Percentiles rank a stretch among this genome's conserved stretches.
Conservation (phyloP, 768 basidiomycete genomes). For the Leccinum broughii region DNA sequence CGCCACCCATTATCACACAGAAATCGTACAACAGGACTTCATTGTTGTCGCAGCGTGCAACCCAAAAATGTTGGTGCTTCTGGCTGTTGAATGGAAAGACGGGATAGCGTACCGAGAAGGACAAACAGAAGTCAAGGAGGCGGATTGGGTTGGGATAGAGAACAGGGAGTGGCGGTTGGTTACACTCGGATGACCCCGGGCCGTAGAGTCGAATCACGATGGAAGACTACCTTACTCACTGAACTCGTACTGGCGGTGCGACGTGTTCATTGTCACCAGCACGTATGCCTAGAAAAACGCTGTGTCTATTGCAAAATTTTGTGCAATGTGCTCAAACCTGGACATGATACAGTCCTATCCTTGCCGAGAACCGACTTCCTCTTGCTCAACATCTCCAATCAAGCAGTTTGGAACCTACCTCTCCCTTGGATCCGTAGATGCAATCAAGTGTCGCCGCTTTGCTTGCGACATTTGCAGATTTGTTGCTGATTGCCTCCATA, state of each 20-base stretch:
- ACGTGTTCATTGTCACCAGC: too few species aligned
- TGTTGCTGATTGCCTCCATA: conserved; percentile 12
- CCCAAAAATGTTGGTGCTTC: neutral
- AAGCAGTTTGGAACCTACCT: neutral
- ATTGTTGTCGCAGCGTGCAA: conserved; percentile 10
- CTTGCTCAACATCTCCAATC: conserved; percentile 7
- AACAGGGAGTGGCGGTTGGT: conserved; percentile 15
- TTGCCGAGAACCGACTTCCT: neutral
- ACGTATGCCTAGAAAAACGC: too few species aligned
- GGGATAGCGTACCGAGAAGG: conserved; percentile 18
- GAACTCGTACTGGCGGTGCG: neutral
- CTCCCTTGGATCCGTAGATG: conserved; percentile 11
- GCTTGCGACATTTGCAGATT: conserved; percentile 16
- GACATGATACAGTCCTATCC: conserved; percentile 5
- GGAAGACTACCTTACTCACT: too few species aligned
- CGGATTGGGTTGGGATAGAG: conserved; percentile 6
- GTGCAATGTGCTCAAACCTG: conserved; percentile 9
- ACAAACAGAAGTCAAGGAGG: neutral
- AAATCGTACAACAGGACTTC: conserved; percentile 15
- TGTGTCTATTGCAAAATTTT: neutral
- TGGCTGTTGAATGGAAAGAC: conserved; percentile 19
- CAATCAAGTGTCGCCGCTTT: conserved; percentile 14
- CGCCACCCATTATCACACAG: neutral
- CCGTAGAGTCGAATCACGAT: neutral
- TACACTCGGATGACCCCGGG: neutral